A percentile compares a stretch with the other conserved stretches of the same genome.
Conservation (phyloP, 2,329 filamentous ascomycete genomes). For the Botryotinia globosa region DNA sequence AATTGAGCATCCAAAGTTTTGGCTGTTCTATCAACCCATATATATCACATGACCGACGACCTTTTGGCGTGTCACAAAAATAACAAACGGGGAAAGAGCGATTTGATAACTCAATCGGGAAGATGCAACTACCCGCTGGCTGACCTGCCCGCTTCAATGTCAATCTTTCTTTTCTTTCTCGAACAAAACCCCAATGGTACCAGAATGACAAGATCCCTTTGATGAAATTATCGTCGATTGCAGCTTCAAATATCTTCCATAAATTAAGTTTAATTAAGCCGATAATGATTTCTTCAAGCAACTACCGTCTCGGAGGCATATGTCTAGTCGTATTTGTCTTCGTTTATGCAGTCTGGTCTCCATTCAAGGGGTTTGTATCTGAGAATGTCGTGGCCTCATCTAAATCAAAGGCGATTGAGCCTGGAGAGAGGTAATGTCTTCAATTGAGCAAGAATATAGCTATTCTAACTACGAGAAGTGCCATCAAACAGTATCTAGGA, state of each 20-base stretch:
- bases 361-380: slow-evolving; percentile 5
- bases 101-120: not conserved
- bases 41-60: no score
- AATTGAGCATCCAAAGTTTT: not conserved
- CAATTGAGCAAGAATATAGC: not conserved
- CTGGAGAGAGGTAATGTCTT: slow-evolving; percentile 26
- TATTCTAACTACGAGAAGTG: slow-evolving; percentile 18
- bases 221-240: not conserved
- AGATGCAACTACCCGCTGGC: slow-evolving; percentile 9
- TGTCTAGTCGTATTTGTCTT: slow-evolving; percentile 6
- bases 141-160: not conserved
- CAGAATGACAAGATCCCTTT: not conserved
- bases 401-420: slow-evolving; percentile 2
- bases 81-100: slow-evolving; percentile 2
- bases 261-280: not conserved
- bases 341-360: slow-evolving; percentile 14
- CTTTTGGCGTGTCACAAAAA: not conserved
- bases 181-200: not conserved
- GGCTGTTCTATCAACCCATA: not conserved
- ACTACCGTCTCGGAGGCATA: slow-evolving; percentile 10
- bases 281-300: slow-evolving; percentile 14
- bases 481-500: slow-evolving; percentile 29
- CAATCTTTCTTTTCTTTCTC: not conserved
- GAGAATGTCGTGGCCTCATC: not conserved
- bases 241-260: not conserved